These are phyloP conservation scores for Simplicillium aogashimaense DNA, from an alignment of 2,329 filamentous ascomycete genomes.

Conservation along the genomic window DNA sequence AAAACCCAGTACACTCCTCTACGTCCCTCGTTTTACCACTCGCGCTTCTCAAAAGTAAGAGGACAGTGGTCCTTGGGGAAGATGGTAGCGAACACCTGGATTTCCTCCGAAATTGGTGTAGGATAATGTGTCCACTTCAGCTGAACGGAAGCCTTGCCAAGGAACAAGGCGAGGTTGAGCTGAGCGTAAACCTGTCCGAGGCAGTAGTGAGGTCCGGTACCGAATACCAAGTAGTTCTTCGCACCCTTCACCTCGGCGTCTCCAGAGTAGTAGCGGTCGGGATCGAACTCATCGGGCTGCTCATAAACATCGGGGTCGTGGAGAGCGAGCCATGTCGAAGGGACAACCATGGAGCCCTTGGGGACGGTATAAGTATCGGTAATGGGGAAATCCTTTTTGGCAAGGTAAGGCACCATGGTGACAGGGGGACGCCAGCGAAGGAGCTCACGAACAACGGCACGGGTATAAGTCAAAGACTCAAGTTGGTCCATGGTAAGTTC, in stretches of 20 bases:
- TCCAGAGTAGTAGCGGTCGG: slow-evolving; percentile 83
- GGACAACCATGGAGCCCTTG: slow-evolving; percentile 93
- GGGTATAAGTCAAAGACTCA: slow-evolving; percentile 81
- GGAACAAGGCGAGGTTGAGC: slow-evolving; percentile 77
- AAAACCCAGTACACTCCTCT: too few relatives aligned
- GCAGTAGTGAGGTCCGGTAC: slow-evolving; percentile 93
- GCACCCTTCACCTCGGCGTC: slow-evolving; percentile 74
- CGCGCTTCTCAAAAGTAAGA: slow-evolving; percentile 55
- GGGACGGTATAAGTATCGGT: slow-evolving; percentile 81
- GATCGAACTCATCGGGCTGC: slow-evolving; percentile 80
- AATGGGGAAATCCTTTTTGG: slow-evolving; percentile 92
- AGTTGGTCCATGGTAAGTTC: slow-evolving; percentile 74
- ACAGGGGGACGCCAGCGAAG: slow-evolving; percentile 93
- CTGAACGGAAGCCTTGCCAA: slow-evolving; percentile 80
- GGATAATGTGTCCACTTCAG: slow-evolving; percentile 86
- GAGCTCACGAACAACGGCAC: slow-evolving; percentile 82
- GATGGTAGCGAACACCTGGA: slow-evolving; percentile 96
- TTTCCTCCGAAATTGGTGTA: slow-evolving; percentile 79
- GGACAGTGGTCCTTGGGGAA: slow-evolving; percentile 92
- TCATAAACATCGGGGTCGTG: slow-evolving; percentile 90
- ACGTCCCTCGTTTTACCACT: slow-evolving; percentile 24
- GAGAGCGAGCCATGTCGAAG: slow-evolving; percentile 80
- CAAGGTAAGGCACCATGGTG: slow-evolving; percentile 90
- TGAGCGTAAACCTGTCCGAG: slow-evolving; percentile 88
- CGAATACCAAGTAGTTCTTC: slow-evolving; percentile 97